Evolutionary conservation across 1,284 basidiomycete species (phyloP), one percentile per base, ranked within the genome.

Genomic region (Microbotryum saponariae): DNA sequence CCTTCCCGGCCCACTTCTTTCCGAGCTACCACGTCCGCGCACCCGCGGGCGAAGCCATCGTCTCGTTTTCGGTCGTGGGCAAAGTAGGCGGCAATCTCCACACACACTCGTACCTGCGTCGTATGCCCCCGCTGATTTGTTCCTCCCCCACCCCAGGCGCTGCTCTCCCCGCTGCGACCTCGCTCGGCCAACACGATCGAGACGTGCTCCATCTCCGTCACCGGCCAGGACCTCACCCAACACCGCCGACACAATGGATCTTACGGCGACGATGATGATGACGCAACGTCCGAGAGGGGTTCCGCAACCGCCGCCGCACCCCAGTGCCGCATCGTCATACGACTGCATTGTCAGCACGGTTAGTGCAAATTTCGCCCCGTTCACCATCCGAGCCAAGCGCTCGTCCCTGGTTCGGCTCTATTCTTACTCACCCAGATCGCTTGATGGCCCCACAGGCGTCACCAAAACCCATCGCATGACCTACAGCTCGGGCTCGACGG

Each of bases 1-100:
- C 66, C 42, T 66, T 71, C 46, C 62, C 67, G 27, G 48, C 63
- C 4, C 48, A 37, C 52, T 72, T 71, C 67, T 72, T 72, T 48
- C 44, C 58, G 7, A 45, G 58, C 12, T 72, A 66, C 58, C n/a
- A 44, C 16, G 31, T 60, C 23, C 29, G 23, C 42, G 12, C 47
- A 21, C 23, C 16, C 18, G 46, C 9, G 6, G 29, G 29, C 18
- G 42, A 12, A 25, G 37, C 18, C 16, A 29, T 42, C 3, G 58
- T 54, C 54, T 59, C 56, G 33, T 67, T 67, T 44, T 54, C 53
- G 45, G 55, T 67, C 2, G 63, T 58, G 3, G 66, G 37, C 1
- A 67, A 60, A 52, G 61, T 60, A 12, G 5, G 58, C 10, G 8
- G 9, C 33, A 16, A 42, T n/a, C 52, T n/a, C 33, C 45, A n/a